Evolutionary conservation across 176 grass and related monocot genomes (phyloP).

Genomic region (Eleusine indica): DNA sequence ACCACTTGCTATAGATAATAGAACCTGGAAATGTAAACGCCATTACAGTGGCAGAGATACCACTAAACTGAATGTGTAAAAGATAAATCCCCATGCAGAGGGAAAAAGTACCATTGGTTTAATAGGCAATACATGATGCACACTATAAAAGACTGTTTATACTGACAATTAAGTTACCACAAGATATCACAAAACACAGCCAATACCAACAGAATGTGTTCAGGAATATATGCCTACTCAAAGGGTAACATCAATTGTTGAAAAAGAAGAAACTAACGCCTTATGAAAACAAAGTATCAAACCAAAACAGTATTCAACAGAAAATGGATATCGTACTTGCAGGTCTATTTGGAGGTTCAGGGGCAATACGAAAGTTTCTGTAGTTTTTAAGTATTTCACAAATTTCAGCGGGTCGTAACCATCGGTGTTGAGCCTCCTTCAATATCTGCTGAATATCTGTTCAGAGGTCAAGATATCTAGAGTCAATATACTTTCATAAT

Average conservation of each 20-base stretch:
- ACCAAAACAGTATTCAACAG: not conserved
- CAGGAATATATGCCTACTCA: not conserved
- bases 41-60: not conserved
- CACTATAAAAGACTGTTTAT: not conserved
- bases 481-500: conserved; percentile 8
- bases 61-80: conserved; percentile 7
- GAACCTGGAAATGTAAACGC: not conserved
- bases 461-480: conserved; percentile 16
- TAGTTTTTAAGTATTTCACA: conserved; percentile 97
- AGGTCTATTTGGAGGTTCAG: conserved; percentile 89
- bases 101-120: not conserved
- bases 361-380: conserved; percentile 73
- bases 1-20: not conserved
- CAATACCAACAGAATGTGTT: not conserved
- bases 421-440: conserved; percentile 79
- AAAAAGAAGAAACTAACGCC: not conserved
- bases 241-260: not conserved
- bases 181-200: not conserved
- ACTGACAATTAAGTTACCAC: not conserved
- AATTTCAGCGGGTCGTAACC: conserved; percentile 93
- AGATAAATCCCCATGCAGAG: not conserved
- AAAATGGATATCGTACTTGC: conserved; percentile 61
- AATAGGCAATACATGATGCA: not conserved
- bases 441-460: conserved; percentile 95
- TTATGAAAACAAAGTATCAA: conserved; percentile 15